Evolutionary conservation across 139 green algal genomes (phyloP).

Genomic region (Asterochloris sp.): DNA sequence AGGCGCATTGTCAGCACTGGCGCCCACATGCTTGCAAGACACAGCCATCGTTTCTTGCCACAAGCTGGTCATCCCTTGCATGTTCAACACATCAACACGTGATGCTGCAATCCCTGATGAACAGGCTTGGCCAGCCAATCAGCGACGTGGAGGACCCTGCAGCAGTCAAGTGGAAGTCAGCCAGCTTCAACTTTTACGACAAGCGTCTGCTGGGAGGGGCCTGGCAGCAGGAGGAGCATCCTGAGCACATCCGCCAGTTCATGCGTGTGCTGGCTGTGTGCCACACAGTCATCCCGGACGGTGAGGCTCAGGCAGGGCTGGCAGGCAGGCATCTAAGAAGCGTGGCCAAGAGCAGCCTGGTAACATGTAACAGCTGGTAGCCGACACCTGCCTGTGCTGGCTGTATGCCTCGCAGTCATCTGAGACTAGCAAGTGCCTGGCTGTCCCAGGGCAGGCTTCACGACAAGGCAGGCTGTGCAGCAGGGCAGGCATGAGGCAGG

Average conservation of each 20-base stretch:
- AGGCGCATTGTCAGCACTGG: too few species aligned
- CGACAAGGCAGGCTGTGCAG: too few species aligned
- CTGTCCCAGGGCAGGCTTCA: not conserved
- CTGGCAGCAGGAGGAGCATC: slow-evolving; percentile 49
- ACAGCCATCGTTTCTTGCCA: too few species aligned
- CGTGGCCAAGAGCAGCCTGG: too few species aligned
- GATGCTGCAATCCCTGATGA: not conserved
- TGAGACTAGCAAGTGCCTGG: not conserved
- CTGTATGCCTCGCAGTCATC: too few species aligned
- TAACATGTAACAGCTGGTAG: too few species aligned
- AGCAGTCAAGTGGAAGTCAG: slow-evolving; percentile 3
- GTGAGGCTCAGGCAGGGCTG: not conserved
- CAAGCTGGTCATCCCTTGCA: too few species aligned
- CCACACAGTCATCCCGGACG: slow-evolving; percentile 76
- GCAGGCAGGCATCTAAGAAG: slow-evolving; percentile 14
- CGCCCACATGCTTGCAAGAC: too few species aligned
- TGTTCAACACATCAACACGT: too few species aligned
- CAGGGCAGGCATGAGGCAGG: too few species aligned
- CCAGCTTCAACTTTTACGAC: slow-evolving; percentile 79
- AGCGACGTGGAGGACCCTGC: not conserved
- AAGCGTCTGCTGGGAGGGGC: slow-evolving; percentile 60
- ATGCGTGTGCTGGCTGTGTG: slow-evolving; percentile 74
- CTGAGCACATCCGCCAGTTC: slow-evolving; percentile 51
- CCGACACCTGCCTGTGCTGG: not conserved
- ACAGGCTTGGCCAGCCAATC: slow-evolving; percentile 2